A percentile compares a stretch with the other conserved stretches of the same genome.
These are phyloP conservation scores for Thinopyrum elongatum DNA, from an alignment of 176 grass and related monocot species.

Conservation along the genomic window DNA sequence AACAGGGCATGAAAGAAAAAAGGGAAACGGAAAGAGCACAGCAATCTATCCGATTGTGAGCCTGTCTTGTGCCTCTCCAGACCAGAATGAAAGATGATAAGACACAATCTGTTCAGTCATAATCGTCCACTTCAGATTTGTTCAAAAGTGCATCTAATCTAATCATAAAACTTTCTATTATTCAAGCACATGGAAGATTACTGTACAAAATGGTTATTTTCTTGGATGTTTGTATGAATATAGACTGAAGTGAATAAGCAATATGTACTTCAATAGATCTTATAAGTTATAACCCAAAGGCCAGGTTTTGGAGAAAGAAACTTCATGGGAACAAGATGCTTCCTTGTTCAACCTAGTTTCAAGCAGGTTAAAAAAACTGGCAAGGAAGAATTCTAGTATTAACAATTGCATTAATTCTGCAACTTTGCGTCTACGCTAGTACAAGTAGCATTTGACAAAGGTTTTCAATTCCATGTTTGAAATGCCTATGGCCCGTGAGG, in stretches of 20 bases:
- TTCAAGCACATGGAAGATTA: not conserved
- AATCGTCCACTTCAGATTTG: not conserved
- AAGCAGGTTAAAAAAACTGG: not conserved
- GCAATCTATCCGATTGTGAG: conserved; percentile 18
- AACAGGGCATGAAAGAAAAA: conserved; percentile 26
- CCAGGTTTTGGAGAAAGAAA: not conserved
- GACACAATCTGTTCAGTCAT: conserved; percentile 5
- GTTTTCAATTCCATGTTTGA: not conserved
- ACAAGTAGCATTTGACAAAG: not conserved
- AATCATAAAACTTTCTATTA: conserved; percentile 3
- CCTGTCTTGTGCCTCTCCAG: not conserved
- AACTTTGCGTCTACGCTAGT: not conserved
- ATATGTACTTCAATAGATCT: not conserved
- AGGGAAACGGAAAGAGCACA: not conserved
- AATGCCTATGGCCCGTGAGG: not conserved
- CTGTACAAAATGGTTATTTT: not conserved
- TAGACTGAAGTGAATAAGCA: not conserved
- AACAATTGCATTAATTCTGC: not conserved
- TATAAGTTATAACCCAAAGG: not conserved
- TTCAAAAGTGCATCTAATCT: conserved; percentile 6
- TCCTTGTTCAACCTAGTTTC: not conserved
- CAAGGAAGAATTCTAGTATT: not conserved
- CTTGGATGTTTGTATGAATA: conserved; percentile 4
- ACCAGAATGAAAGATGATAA: not conserved
- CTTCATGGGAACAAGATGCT: not conserved